These are phyloP conservation scores for Zygosaccharomyces sapae DNA, from an alignment of 1,139 yeast genomes.

Conservation along the genomic window DNA sequence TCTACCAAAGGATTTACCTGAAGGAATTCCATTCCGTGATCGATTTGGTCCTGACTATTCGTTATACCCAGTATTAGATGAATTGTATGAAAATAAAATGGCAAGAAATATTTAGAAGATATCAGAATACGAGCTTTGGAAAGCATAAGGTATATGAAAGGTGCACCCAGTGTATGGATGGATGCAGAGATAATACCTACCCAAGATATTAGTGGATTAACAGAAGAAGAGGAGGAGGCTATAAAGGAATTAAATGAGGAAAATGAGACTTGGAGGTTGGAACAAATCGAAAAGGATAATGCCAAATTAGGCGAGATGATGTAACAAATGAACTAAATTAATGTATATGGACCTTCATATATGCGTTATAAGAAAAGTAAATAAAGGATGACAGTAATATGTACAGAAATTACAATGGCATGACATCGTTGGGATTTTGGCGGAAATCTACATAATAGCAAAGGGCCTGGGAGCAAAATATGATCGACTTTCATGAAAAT, in stretches of 20 bases:
- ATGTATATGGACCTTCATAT: not conserved
- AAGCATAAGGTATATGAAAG: constrained; percentile 73
- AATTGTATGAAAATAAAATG: constrained; percentile 84
- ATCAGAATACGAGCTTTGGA: constrained; percentile 74
- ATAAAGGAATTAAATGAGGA: constrained; percentile 50
- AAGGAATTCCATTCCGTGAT: constrained; percentile 71
- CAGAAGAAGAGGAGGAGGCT: constrained; percentile 44
- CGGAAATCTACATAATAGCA: no score
- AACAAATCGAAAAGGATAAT: constrained; percentile 41
- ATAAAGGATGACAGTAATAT: no score
- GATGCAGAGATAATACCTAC: constrained; percentile 79
- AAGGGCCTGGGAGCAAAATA: no score
- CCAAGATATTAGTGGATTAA: constrained; percentile 56
- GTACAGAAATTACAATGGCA: no score
- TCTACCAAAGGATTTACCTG: constrained; percentile 72
- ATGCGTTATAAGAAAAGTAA: not conserved
- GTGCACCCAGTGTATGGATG: constrained; percentile 96
- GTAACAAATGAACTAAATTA: not conserved
- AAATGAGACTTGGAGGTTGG: constrained; percentile 36
- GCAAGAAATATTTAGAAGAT: constrained; percentile 78
- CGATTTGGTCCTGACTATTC: constrained; percentile 93
- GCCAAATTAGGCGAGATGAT: constrained; percentile 36
- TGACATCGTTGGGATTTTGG: no score
- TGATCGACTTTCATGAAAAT: constrained; percentile 4
- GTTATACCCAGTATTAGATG: constrained; percentile 84